Conservation (phyloP, 257 asterid species). For the Linderniella brevidens region DNA sequence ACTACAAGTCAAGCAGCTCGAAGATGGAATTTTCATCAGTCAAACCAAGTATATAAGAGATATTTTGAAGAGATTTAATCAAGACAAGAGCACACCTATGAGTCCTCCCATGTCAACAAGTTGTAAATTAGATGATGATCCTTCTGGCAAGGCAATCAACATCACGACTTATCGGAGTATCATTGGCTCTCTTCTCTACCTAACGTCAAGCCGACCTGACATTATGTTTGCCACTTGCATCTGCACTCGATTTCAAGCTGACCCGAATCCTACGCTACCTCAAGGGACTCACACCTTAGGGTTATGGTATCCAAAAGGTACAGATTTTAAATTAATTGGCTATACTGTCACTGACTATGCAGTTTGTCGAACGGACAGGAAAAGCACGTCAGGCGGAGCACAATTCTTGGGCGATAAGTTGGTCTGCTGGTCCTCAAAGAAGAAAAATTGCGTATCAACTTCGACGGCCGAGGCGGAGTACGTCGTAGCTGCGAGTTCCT, state of each 20-base stretch:
- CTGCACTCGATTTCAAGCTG: background rate
- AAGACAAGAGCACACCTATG: background rate
- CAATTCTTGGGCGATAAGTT: background rate
- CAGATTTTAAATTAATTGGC: background rate
- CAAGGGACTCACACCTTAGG: background rate
- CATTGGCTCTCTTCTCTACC: background rate
- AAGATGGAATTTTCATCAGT: background rate
- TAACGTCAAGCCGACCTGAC: background rate
- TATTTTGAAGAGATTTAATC: background rate
- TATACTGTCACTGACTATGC: background rate
- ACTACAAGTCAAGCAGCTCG: too few relatives aligned
- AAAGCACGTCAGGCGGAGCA: background rate
- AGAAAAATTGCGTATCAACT: background rate
- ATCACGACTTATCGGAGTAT: background rate
- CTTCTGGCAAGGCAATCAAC: background rate
- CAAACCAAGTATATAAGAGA: background rate
- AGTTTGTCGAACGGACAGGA: background rate
- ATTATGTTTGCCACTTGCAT: background rate
- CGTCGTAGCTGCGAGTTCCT: background rate
- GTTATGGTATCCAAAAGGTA: background rate
- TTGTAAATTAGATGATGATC: too few relatives aligned
- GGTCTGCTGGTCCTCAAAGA: background rate
- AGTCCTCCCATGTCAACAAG: background rate
- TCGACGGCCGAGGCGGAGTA: background rate
- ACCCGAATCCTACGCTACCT: background rate